Evolutionary conservation across 495 filamentous ascomycete genomes (phyloP).

Genomic region (Hypoxylon fragiforme): DNA sequence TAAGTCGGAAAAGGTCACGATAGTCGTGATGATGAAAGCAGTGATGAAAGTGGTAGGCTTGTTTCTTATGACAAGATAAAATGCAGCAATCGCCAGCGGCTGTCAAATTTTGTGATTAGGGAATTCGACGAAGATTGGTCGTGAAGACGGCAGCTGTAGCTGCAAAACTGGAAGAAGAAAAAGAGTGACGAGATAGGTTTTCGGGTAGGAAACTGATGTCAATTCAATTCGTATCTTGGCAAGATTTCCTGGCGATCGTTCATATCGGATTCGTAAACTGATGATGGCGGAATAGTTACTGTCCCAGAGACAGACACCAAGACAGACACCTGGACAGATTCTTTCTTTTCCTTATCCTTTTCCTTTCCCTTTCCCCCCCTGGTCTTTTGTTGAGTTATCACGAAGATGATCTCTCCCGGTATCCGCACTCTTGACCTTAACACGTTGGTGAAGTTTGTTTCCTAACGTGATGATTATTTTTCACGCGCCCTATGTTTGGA

Average conservation of each 20-base stretch:
- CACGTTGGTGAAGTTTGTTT: conserved; percentile 2
- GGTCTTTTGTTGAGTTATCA: background rate
- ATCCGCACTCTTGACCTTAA: conserved; percentile 4
- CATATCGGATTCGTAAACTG: background rate
- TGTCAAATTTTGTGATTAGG: conserved; percentile 4
- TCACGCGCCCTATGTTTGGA: conserved; percentile 19
- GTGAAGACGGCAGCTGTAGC: background rate
- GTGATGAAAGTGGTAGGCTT: background rate
- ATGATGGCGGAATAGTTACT: background rate
- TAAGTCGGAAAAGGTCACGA: background rate
- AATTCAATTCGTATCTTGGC: conserved; percentile 2
- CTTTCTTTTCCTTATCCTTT: background rate
- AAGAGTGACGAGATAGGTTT: conserved; percentile 11
- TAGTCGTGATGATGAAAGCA: background rate
- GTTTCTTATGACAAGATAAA: conserved; percentile 3
- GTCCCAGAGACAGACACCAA: background rate
- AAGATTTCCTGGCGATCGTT: background rate
- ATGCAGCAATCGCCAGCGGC: conserved; percentile 28
- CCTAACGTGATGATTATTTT: conserved; percentile 14
- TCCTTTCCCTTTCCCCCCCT: background rate
- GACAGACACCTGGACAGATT: no score
- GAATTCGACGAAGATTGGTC: conserved; percentile 9
- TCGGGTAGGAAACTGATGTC: background rate
- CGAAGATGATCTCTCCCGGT: background rate
- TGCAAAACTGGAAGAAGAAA: conserved; percentile 8